Evolutionary conservation across 441 rosid species (phyloP).

Genomic region (Flueggea neowawraea): DNA sequence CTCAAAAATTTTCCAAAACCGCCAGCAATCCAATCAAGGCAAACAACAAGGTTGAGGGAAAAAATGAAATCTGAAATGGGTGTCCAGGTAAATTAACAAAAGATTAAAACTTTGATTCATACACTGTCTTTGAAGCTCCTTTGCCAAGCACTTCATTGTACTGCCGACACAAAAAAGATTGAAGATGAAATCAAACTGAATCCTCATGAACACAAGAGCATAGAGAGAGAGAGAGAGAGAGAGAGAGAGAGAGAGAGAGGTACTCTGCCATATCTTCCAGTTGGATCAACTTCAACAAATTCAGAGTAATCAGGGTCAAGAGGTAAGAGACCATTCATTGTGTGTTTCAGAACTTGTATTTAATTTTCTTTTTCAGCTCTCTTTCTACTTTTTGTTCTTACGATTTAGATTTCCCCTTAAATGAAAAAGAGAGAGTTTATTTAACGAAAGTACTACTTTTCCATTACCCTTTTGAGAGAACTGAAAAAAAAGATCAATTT

Average conservation of each 20-base stretch:
- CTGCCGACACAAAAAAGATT: slow-evolving; percentile 39
- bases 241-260: slow-evolving; percentile 4
- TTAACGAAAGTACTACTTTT: no score
- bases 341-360: slow-evolving; percentile 8
- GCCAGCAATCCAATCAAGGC: slow-evolving; percentile 5
- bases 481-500: no score
- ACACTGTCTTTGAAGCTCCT: slow-evolving; percentile 98
- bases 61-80: slow-evolving; percentile 25
- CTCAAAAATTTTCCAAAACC: slow-evolving; percentile 11
- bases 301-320: slow-evolving; percentile 50
- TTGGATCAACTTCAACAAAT: slow-evolving; percentile 98
- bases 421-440: no score
- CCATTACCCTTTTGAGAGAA: no score
- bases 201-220: background rate
- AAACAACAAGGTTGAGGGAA: slow-evolving; percentile 9
- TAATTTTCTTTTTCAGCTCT: no score
- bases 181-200: slow-evolving; percentile 18
- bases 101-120: slow-evolving; percentile 27
- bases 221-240: slow-evolving; percentile 4
- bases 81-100: slow-evolving; percentile 9
- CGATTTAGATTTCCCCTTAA: no score
- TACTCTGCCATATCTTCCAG: slow-evolving; percentile 99
- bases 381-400: no score
- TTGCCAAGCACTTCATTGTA: slow-evolving; percentile 86
- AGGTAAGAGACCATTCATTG: slow-evolving; percentile 50